phyloP scores from a whole-genome alignment of 2,329 filamentous ascomycete species.

The Pyrenophora graminea region DNA sequence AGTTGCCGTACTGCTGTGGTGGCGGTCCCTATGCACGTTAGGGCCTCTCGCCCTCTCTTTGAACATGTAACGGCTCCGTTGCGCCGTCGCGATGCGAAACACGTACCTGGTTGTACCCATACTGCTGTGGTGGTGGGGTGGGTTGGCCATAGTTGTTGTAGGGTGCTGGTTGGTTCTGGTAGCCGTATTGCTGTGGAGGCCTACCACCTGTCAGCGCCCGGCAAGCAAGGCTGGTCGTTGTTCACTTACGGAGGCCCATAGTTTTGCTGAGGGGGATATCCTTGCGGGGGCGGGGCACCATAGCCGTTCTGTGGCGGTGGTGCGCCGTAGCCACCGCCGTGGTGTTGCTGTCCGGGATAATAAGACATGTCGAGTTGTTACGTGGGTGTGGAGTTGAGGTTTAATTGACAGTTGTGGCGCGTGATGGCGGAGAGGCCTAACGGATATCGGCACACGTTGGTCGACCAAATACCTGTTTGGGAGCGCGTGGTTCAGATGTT shows the following conservation, averaged over 20 bases:
- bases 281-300: slow-evolving; percentile 36
- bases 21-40: slow-evolving; percentile 5
- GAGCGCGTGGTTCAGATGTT: slow-evolving; percentile 4
- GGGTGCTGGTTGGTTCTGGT: slow-evolving; percentile 45
- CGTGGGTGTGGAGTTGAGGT: slow-evolving; percentile 9
- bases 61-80: not conserved
- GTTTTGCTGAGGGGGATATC: slow-evolving; percentile 34
- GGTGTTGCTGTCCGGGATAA: slow-evolving; percentile 49
- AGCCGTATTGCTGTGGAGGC: slow-evolving; percentile 45
- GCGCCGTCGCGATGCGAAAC: slow-evolving; percentile 10
- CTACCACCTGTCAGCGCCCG: slow-evolving; percentile 23
- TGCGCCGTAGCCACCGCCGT: slow-evolving; percentile 47
- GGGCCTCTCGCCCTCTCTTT: not conserved
- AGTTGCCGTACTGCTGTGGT: slow-evolving; percentile 22
- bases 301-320: slow-evolving; percentile 48
- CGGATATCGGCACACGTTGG: slow-evolving; percentile 1
- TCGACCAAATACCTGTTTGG: slow-evolving; percentile 5
- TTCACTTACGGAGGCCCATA: slow-evolving; percentile 39
- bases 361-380: slow-evolving; percentile 44
- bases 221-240: not conserved
- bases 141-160: slow-evolving; percentile 46
- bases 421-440: slow-evolving; percentile 12
- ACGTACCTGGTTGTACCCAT: slow-evolving; percentile 49
- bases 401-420: slow-evolving; percentile 8
- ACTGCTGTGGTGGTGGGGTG: slow-evolving; percentile 50